Percentiles rank a stretch among this genome's conserved stretches.
Conservation (phyloP, 2,329 filamentous ascomycete genomes). For the Fusarium ambrosium region DNA sequence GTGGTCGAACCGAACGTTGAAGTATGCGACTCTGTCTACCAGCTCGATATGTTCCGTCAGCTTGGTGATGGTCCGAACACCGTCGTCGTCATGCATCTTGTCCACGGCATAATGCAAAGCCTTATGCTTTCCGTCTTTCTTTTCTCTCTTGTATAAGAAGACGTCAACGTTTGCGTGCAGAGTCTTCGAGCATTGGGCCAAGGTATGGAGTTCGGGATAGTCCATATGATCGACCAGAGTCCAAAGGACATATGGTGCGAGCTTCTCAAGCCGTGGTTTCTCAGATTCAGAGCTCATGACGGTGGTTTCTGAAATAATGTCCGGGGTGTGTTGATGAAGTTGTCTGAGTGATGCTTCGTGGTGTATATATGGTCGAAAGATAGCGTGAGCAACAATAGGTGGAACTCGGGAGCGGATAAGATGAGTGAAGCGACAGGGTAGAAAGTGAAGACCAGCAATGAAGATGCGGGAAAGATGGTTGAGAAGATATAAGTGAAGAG, state of each 20-base stretch:
- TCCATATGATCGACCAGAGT: background rate
- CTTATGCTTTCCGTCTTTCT: accelerated
- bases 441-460: no score
- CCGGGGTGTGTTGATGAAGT: background rate
- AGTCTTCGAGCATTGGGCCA: background rate
- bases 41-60: background rate
- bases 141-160: background rate
- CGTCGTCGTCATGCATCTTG: background rate
- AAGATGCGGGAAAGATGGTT: background rate
- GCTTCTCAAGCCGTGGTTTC: background rate
- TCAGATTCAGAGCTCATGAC: background rate
- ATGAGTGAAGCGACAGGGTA: no score
- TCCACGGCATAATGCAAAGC: background rate
- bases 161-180: background rate
- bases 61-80: background rate
- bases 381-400: background rate
- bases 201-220: background rate
- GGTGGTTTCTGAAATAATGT: background rate
- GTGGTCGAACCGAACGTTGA: background rate
- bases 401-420: background rate
- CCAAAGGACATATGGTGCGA: background rate
- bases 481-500: background rate
- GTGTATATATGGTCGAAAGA: background rate
- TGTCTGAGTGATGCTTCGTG: background rate
- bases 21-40: background rate